Conservation (phyloP, 164 flowering plant species). For the Euptelea pleiosperma region DNA sequence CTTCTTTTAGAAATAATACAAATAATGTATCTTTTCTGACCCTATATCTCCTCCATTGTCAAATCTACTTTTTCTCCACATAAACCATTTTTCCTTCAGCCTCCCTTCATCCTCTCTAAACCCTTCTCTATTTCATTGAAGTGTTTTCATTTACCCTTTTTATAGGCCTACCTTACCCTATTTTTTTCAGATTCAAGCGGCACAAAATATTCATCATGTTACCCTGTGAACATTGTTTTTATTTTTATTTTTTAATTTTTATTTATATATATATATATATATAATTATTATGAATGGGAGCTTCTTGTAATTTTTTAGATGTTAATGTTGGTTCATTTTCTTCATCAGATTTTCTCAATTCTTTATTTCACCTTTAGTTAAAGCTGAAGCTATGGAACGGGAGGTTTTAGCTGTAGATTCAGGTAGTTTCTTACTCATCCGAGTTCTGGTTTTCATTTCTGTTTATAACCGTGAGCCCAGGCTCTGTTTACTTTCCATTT, state of each 20-base stretch:
- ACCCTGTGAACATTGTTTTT: background rate
- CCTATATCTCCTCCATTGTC: too few species aligned
- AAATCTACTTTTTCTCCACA: background rate
- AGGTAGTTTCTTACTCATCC: constrained; percentile 38
- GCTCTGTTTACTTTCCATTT: background rate
- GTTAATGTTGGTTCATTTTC: background rate
- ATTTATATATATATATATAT: background rate
- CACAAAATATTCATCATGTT: background rate
- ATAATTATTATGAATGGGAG: too few species aligned
- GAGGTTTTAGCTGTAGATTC: constrained; percentile 96
- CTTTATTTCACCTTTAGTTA: constrained; percentile 85
- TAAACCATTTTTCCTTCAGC: background rate
- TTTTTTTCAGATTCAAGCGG: background rate
- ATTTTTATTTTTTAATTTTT: background rate
- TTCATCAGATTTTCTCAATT: constrained; percentile 88
- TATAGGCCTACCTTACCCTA: background rate
- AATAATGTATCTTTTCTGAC: too few species aligned
- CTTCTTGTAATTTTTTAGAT: background rate
- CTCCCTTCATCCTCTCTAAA: too few species aligned
- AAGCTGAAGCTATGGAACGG: constrained; percentile 95
- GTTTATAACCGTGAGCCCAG: background rate
- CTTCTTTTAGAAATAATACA: too few species aligned
- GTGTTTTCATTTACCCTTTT: background rate
- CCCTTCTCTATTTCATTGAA: too few species aligned
- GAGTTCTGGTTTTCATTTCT: constrained; percentile 4